Evolutionary conservation across 2,329 filamentous ascomycete genomes (phyloP), one percentile per base, ranked within the genome.

Genomic region (Cordyceps cateniannulata): DNA sequence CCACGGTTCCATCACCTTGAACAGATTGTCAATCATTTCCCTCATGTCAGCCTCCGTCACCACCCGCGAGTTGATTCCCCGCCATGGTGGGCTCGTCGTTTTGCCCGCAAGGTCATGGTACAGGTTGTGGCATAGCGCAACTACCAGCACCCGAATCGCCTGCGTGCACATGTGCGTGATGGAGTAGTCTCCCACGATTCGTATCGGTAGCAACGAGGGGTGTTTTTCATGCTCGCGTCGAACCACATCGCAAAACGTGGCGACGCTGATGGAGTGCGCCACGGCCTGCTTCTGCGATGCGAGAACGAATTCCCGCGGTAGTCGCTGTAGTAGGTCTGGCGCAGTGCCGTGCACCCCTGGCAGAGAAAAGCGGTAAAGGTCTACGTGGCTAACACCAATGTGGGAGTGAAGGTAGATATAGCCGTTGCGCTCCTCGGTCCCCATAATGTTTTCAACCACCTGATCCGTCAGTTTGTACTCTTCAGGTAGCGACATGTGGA

Each of bases 201-300:
- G 67, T 24, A 65, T 66, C 32, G 64, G 69, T 24, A 66, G 64
- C 12, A 64, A 66, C 18, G 67, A 57, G 2, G 66, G 66, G 42
- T 67, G 67, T 32, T 66, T 63, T 7, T 69, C 68, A 10, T 69
- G 66, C 48, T 72, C 67, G 6, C 65, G 67, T 57, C 71, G 69
- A 5, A 75, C 68, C 22, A 66, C 68, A n/a, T 70, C 69, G 62
- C 70, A 73, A 60, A 77, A 76, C 2, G 72, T 70, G 7, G 70
- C 72, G 5, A 73, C 64, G 35, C 69, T 72, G 62, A 76, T 68
- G 32, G 75, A 70, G 56, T 75, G 74, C 2, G 72, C 73, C 3
- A 76, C 70, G 1, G 73, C 74, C 55, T 77, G 75, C 52, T 72
- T 75, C 57, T 73, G 73, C 1, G 71, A 75, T 52, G 70, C 69